Evolutionary conservation across 192 early-diverging fungal genomes (phyloP), one percentile per base, ranked within the genome.

Genomic region (Backusella sp.): DNA sequence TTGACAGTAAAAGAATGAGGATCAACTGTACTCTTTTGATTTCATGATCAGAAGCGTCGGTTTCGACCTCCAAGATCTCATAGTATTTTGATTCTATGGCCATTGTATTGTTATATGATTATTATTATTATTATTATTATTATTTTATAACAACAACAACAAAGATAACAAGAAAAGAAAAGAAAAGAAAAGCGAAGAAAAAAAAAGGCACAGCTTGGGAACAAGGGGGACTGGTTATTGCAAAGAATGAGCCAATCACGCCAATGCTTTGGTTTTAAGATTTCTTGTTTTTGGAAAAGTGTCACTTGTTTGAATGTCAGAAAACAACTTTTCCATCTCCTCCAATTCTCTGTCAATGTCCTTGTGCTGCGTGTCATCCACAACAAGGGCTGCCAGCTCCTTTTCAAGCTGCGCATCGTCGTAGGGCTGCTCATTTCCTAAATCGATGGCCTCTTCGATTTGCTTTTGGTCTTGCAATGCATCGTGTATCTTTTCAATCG

Each of bases 401-500:
- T 34, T 65, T n/a, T 70, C 35, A 19, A 56, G 19, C 0, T 41
- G 37, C 11, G n/a, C 44, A 17, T 59, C 35, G 5, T 71, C 56
- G 19, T 53, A 21, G 17, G 42, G 5, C 34, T 15, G 21, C 46
- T 67, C 34, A 26, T 35, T 15, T n/a, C 32, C 83, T 6, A 68
- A 42, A 15, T 56, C 78, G 68, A 92, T 84, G 0, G 90, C 92
- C 19, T 88, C 77, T 32, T 93, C 91, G 28, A 92, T 85, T 65
- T 92, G 88, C 14, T 83, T 67, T 36, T 91, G 89, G 69, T 90
- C 90, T 21, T 88, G 86, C 28, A 92, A 83, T 1, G 81, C 81
- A 8, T 90, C 91, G n/a, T 88, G 82, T 17, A 93, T 67, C 17
- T 77, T 85, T 44, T 90, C 90, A 86, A 92, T 91, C 11, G 87